Conservation (phyloP, 2,329 filamentous ascomycete species). For the Cladophialophora psammophila region DNA sequence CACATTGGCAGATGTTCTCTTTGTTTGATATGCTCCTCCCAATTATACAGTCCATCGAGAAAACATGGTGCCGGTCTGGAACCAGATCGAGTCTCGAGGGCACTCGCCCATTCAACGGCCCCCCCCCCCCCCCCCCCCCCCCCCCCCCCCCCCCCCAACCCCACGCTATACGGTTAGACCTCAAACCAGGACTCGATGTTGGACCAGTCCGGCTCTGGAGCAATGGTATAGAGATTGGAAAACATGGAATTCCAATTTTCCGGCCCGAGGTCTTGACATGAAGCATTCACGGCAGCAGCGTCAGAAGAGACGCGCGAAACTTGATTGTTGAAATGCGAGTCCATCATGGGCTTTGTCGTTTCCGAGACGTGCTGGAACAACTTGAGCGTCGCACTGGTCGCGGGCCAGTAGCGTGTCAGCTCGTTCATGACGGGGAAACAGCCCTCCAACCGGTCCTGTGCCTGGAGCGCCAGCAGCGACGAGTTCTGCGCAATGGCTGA, state of each 20-base stretch:
- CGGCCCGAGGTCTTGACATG: background rate
- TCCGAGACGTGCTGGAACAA: constrained; percentile 11
- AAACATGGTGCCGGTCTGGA: too few species aligned
- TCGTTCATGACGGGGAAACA: constrained; percentile 14
- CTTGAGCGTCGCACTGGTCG: background rate
- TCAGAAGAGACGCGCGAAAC: background rate
- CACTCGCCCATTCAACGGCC: too few species aligned
- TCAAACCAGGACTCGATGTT: background rate
- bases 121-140: too few species aligned
- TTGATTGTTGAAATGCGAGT: background rate
- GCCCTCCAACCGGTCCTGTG: background rate
- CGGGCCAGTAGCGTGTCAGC: constrained; percentile 1
- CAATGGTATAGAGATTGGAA: background rate
- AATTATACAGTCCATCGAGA: too few species aligned
- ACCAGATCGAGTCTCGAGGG: too few species aligned
- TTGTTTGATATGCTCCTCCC: too few species aligned
- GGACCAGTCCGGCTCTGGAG: background rate
- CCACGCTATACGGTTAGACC: background rate
- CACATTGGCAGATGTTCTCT: too few species aligned
- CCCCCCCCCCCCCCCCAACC: too few species aligned
- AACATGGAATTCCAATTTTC: background rate
- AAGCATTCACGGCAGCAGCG: background rate
- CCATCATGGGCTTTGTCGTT: constrained; percentile 6
- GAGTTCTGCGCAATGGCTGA: constrained; percentile 1
- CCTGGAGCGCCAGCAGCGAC: constrained; percentile 5